A percentile compares a stretch with the other conserved stretches of the same genome.
Evolutionary conservation across 768 basidiomycete species (phyloP).

Genomic region (Tricholoma furcatifolium): DNA sequence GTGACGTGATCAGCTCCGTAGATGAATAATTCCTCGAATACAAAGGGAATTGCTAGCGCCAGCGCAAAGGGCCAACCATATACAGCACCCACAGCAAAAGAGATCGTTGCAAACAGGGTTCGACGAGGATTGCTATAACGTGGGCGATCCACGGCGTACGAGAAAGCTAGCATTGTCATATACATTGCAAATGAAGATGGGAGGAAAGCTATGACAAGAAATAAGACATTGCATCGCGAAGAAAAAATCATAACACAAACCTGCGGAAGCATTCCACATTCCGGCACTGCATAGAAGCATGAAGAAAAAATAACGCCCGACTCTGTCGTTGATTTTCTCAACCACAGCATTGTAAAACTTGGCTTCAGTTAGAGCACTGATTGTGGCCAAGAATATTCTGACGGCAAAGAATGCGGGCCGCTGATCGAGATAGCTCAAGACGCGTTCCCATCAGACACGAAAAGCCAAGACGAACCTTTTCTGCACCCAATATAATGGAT

Average conservation of each 20-base stretch:
- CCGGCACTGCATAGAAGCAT: conserved; percentile 83
- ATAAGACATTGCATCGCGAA: not conserved
- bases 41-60: conserved; percentile 83
- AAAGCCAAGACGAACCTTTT: conserved; percentile 64
- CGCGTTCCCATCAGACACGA: not conserved
- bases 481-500: conserved; percentile 46
- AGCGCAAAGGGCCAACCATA: conserved; percentile 98
- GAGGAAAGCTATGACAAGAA: conserved; percentile 66
- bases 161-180: conserved; percentile 73
- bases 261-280: conserved; percentile 90
- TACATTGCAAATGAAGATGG: conserved; percentile 97
- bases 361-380: conserved; percentile 77
- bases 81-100: conserved; percentile 80
- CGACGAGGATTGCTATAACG: conserved; percentile 50
- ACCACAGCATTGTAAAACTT: conserved; percentile 80
- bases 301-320: conserved; percentile 93
- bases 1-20: conserved; percentile 66
- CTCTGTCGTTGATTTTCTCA: conserved; percentile 81
- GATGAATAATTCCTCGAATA: conserved; percentile 86
- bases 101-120: conserved; percentile 62
- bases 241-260: conserved; percentile 40
- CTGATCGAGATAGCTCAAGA: conserved; percentile 39
- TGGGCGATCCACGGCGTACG: conserved; percentile 63
- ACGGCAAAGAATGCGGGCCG: conserved; percentile 87
- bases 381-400: conserved; percentile 71